Evolutionary conservation across 495 filamentous ascomycete species (phyloP), one percentile per base, ranked within the genome.

Genomic region (Margaritispora aquatica): DNA sequence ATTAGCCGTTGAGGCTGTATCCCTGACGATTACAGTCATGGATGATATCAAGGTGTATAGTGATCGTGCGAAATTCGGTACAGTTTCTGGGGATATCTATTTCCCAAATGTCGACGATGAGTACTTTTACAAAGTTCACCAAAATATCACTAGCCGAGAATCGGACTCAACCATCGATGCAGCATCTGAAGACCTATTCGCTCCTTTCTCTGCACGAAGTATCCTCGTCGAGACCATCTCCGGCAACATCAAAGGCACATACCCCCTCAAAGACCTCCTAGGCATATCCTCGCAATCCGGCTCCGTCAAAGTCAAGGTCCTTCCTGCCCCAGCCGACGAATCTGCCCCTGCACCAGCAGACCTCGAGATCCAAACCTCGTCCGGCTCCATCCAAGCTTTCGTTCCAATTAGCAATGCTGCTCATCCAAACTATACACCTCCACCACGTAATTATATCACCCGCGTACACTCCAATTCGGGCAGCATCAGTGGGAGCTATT

Each of bases 371-470:
- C 22, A 56, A 4, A 56, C 54, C 4, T 20, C 41, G 15, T 56
- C 54, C 10, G 54, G 54, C 10, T 26, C 34, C 20, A 54, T 54
- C 21, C 20, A 22, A 10, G 27, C 31, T 38, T 38, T 60, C n/a
- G 23, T 58, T 10, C 66, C 66, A 2, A 21, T 68, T 11, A 29
- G n/a, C n/a, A 23, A 23, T 21, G 13, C 15, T 1, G 26, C 13
- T 20, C 15, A 44, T 17, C 38, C 58, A 3, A 31, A 24, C 3
- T 65, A 58, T 27, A 36, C 5, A 3, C 59, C 57, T 7, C 63
- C 63, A 19, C 54, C 59, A n/a, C 60, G 66, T 20, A 51, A 68
- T 24, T 68, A 68, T 34, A 59, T 58, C 24, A 68, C 66, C 9
- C 54, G 48, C 0, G 51, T 66, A 1, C 51, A 57, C 26, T 63